Evolutionary conservation across 2,329 filamentous ascomycete genomes (phyloP).

Genomic region (Colletotrichum sp.): DNA sequence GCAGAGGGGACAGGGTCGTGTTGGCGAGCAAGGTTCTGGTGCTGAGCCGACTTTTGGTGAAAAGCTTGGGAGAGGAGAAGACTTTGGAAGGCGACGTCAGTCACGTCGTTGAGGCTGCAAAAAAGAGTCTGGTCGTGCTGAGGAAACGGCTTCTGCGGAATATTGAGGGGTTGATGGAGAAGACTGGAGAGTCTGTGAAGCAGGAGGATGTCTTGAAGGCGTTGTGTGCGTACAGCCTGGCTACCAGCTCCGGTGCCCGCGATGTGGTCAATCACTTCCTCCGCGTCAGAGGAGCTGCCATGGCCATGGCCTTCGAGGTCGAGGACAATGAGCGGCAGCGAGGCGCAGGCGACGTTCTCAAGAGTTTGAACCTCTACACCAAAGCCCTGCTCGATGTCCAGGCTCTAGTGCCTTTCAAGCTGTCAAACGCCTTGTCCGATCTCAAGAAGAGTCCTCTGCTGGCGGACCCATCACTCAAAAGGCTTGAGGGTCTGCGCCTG

Average conservation of each 20-base stretch:
- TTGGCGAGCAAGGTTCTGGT: constrained; percentile 75
- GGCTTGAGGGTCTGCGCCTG: constrained; percentile 73
- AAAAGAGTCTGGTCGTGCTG: constrained; percentile 67
- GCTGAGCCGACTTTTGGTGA: constrained; percentile 76
- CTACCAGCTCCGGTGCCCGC: constrained; percentile 78
- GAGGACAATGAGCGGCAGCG: constrained; percentile 46
- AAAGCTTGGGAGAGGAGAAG: constrained; percentile 65
- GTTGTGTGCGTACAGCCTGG: constrained; percentile 82
- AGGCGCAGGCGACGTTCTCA: constrained; percentile 58
- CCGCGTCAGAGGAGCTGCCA: constrained; percentile 71
- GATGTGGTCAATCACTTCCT: constrained; percentile 84
- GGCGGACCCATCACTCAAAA: constrained; percentile 70
- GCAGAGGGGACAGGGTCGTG: constrained; percentile 57
- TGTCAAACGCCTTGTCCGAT: constrained; percentile 71
- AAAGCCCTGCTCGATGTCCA: constrained; percentile 81
- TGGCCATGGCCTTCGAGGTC: constrained; percentile 65
- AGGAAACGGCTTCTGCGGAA: constrained; percentile 68
- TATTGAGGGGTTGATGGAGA: constrained; percentile 73
- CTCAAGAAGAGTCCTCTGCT: constrained; percentile 76
- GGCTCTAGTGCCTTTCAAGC: constrained; percentile 72
- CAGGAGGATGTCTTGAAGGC: constrained; percentile 69
- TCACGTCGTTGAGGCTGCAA: constrained; percentile 61
- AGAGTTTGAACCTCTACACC: constrained; percentile 75
- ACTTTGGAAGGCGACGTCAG: constrained; percentile 34
- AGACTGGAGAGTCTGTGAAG: constrained; percentile 58